These are phyloP conservation scores for Colletotrichum tamarilloi DNA, from an alignment of 2,329 filamentous ascomycete species.

Conservation along the genomic window DNA sequence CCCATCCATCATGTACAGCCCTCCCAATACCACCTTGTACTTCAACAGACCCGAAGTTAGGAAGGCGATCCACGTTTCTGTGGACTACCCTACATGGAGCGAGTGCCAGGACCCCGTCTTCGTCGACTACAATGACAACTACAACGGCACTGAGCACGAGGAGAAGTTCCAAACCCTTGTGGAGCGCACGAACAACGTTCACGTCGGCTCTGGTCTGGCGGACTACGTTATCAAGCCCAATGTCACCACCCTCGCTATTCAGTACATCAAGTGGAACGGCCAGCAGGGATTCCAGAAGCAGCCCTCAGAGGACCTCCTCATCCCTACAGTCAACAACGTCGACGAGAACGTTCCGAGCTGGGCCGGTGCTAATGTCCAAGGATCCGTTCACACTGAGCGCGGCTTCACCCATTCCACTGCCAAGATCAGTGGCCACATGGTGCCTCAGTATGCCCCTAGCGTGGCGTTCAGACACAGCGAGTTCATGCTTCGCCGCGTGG, in stretches of 20 bases:
- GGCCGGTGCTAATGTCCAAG: conserved; percentile 74
- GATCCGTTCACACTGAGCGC: conserved; percentile 77
- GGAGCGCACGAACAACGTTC: conserved; percentile 70
- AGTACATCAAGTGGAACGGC: conserved; percentile 86
- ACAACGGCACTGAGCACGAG: conserved; percentile 29
- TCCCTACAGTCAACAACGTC: conserved; percentile 55
- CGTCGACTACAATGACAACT: conserved; percentile 18
- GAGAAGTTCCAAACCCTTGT: conserved; percentile 55
- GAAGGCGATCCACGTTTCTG: conserved; percentile 72
- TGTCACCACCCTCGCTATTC: conserved; percentile 77
- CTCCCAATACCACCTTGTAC: conserved; percentile 71
- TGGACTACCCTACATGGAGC: conserved; percentile 40
- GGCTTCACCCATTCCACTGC: conserved; percentile 78
- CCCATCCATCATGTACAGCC: conserved; percentile 71
- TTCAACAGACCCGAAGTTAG: conserved; percentile 79
- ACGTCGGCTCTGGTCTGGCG: conserved; percentile 78
- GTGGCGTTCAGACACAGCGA: conserved; percentile 79
- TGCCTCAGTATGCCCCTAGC: conserved; percentile 74
- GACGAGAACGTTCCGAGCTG: conserved; percentile 51
- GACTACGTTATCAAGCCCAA: conserved; percentile 77
- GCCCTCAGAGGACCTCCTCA: conserved; percentile 73
- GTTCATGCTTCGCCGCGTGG: conserved; percentile 77
- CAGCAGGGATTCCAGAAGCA: conserved; percentile 73
- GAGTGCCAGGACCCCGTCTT: conserved; percentile 20
- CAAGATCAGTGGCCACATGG: conserved; percentile 74